Percentiles rank a stretch among this genome's conserved stretches.
Evolutionary conservation across 345 rosid genomes (phyloP).

Genomic region (Lumnitzera littorea): DNA sequence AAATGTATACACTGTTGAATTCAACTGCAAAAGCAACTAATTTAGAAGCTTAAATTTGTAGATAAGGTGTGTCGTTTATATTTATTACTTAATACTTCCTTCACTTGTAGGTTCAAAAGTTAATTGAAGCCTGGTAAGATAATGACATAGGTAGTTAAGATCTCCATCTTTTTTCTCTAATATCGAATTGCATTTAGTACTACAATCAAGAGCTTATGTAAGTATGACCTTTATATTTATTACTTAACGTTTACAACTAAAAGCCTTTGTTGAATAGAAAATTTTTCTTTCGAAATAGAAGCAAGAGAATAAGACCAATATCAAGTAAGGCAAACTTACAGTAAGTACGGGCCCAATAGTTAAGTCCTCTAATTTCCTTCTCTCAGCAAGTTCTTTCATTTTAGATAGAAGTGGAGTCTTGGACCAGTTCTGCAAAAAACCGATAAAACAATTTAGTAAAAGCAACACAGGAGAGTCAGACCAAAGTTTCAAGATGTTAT

Average conservation of each 20-base stretch:
- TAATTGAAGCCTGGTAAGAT: neutral
- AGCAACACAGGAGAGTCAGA: neutral
- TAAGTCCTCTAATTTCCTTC: conserved; percentile 88
- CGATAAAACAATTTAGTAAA: neutral
- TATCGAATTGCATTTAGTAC: no score
- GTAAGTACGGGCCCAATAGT: conserved; percentile 94
- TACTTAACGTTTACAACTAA: no score
- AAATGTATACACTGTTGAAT: no score
- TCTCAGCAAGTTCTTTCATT: conserved; percentile 70
- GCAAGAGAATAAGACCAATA: neutral
- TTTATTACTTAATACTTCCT: no score
- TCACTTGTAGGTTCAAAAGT: no score
- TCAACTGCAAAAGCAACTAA: no score
- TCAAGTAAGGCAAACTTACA: conserved; percentile 37
- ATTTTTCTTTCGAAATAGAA: no score
- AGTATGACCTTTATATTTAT: no score
- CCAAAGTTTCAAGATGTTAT: neutral
- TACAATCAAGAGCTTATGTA: no score
- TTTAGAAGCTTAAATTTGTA: no score
- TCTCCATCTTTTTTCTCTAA: neutral
- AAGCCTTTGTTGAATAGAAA: no score
- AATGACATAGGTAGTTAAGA: neutral
- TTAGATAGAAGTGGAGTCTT: conserved; percentile 50
- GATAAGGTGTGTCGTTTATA: no score
- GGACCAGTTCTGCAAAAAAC: conserved; percentile 67